phyloP scores from a whole-genome alignment of 2,329 filamentous ascomycete species.

The Pestalotiopsis sp. region DNA sequence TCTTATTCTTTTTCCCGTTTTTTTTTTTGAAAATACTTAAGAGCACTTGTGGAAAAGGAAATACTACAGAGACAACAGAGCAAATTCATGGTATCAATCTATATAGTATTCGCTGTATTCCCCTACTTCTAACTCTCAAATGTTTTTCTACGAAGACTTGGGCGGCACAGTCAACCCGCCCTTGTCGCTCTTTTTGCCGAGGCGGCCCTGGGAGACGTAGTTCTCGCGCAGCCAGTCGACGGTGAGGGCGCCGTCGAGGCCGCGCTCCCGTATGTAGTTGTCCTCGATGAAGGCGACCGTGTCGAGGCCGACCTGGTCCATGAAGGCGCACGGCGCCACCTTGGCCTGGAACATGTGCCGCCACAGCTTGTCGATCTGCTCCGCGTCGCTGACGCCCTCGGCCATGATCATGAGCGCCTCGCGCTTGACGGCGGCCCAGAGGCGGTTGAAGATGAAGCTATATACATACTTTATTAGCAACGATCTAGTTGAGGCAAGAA shows the following conservation, averaged over 20 bases:
- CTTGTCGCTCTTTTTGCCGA: constrained; percentile 43
- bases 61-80: no score
- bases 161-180: constrained; percentile 33
- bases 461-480: neutral
- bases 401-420: constrained; percentile 49
- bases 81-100: neutral
- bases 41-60: no score
- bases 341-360: constrained; percentile 32
- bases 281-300: constrained; percentile 54
- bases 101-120: neutral
- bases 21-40: no score
- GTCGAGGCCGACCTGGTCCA: constrained; percentile 53
- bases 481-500: rapidly evolving
- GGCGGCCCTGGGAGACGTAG: constrained; percentile 45
- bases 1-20: no score
- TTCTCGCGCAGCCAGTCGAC: constrained; percentile 42
- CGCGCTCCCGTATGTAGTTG: constrained; percentile 51
- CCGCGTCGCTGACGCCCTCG: constrained; percentile 47
- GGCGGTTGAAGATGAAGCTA: constrained; percentile 53
- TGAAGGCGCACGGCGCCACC: constrained; percentile 27
- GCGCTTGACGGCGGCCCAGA: constrained; percentile 58
- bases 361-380: constrained; percentile 51
- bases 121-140: neutral
- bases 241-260: constrained; percentile 36
- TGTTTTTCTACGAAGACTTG: neutral